phyloP scores from a whole-genome alignment of 768 basidiomycete genomes.

The Boletus vermiculosoides region DNA sequence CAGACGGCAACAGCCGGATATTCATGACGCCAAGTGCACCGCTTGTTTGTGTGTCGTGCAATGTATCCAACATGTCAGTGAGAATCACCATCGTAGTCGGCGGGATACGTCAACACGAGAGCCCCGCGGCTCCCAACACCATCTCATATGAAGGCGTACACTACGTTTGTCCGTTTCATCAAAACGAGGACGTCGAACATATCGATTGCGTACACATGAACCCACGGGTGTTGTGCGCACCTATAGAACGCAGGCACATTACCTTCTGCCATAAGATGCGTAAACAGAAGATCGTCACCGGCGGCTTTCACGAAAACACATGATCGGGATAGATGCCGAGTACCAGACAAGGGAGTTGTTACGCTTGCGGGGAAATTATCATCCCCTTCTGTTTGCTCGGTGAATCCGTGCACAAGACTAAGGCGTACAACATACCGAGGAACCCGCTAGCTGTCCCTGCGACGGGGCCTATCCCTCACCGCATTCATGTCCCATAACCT shows the following conservation, averaged over 20 bases:
- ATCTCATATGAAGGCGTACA: conserved; percentile 2
- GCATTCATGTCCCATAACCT: conserved; percentile 52
- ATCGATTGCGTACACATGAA: conserved; percentile 11
- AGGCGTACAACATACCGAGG: conserved; percentile 7
- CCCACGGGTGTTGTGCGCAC: conserved; percentile 12
- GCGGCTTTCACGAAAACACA: conserved; percentile 11
- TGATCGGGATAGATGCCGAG: conserved; percentile 8
- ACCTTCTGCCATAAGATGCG: conserved; percentile 17
- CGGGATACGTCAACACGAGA: conserved; percentile 7
- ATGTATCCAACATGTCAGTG: conserved; percentile 3
- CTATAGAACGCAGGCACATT: conserved; percentile 17
- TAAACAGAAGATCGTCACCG: conserved; percentile 16
- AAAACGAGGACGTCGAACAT: conserved; percentile 21
- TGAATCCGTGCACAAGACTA: conserved; percentile 6
- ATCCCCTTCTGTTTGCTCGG: conserved; percentile 2
- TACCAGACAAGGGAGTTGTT: conserved; percentile 1
- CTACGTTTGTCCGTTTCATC: conserved; percentile 13
- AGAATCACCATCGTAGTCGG: not conserved
- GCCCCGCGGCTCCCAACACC: not conserved
- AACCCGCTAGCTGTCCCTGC: conserved; percentile 20
- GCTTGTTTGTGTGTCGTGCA: conserved; percentile 5
- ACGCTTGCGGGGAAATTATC: not conserved
- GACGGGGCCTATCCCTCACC: conserved; percentile 36
- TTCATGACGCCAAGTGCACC: not conserved
- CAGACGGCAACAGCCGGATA: conserved; percentile 2